Evolutionary conservation across 202 grass and related monocot genomes (phyloP).

Genomic region (Elaeis oleifera): DNA sequence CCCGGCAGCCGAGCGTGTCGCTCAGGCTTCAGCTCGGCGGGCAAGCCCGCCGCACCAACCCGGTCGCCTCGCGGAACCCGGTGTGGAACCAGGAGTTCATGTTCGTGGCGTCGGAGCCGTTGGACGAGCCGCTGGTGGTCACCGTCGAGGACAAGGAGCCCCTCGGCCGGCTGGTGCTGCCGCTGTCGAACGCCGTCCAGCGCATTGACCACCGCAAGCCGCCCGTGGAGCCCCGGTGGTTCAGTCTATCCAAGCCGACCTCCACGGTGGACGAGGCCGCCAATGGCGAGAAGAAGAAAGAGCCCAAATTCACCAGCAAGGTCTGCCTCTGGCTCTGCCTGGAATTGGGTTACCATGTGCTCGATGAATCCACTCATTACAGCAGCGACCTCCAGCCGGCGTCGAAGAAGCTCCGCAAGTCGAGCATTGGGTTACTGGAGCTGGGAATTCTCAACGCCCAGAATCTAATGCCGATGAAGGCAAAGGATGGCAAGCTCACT

Average conservation of each 20-base stretch:
- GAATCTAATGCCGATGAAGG: constrained; percentile 83
- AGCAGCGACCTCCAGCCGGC: constrained; percentile 92
- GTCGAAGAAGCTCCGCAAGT: constrained; percentile 50
- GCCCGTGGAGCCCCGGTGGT: constrained; percentile 61
- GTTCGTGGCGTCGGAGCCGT: constrained; percentile 82
- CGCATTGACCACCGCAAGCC: constrained; percentile 62
- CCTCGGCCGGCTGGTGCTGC: constrained; percentile 60
- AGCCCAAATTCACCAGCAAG: constrained; percentile 80
- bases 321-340: constrained; percentile 68
- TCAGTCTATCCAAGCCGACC: constrained; percentile 37
- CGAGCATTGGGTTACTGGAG: constrained; percentile 86
- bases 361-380: constrained; percentile 93
- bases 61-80: constrained; percentile 41
- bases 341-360: constrained; percentile 85
- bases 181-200: constrained; percentile 36
- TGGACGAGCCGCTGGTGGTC: constrained; percentile 71
- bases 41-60: constrained; percentile 61
- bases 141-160: constrained; percentile 90
- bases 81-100: constrained; percentile 92
- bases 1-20: constrained; percentile 43
- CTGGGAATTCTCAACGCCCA: constrained; percentile 70
- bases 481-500: constrained; percentile 62
- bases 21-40: constrained; percentile 62
- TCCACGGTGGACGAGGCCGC: constrained; percentile 29
- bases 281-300: constrained; percentile 31